Evolutionary conservation across 345 rosid genomes (phyloP).

Genomic region (Lumnitzera racemosa): DNA sequence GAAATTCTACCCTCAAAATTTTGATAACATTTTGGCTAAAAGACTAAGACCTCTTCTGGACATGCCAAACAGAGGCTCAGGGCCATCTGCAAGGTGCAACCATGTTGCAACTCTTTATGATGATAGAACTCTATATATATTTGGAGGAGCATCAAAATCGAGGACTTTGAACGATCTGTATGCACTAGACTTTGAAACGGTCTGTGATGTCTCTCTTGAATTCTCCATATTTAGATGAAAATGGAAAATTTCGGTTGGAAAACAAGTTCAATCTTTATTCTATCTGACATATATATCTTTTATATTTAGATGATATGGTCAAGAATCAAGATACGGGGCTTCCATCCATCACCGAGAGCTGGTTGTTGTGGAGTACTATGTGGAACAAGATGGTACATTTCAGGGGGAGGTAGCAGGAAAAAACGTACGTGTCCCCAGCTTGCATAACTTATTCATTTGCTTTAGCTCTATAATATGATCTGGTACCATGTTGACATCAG

Average conservation of each 20-base stretch:
- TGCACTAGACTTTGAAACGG: slow-evolving; percentile 95
- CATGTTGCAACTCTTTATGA: slow-evolving; percentile 86
- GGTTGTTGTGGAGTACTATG: slow-evolving; percentile 88
- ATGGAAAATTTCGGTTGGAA: background rate
- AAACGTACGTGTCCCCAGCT: slow-evolving; percentile 49
- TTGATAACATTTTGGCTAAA: background rate
- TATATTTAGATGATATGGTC: slow-evolving; percentile 84
- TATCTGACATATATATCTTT: slow-evolving; percentile 7
- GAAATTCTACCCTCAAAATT: slow-evolving; percentile 2
- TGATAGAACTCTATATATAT: slow-evolving; percentile 68
- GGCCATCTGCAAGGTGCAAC: slow-evolving; percentile 80
- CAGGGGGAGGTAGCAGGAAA: slow-evolving; percentile 97
- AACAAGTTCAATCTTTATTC: background rate
- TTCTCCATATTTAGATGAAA: slow-evolving; percentile 1
- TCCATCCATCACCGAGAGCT: slow-evolving; percentile 91
- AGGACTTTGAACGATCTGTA: slow-evolving; percentile 79
- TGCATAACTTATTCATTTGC: slow-evolving; percentile 4
- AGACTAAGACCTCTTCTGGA: background rate
- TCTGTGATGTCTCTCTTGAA: slow-evolving; percentile 12
- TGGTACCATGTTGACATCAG: background rate
- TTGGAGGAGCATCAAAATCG: slow-evolving; percentile 88
- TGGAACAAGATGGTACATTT: slow-evolving; percentile 93
- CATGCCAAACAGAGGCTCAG: slow-evolving; percentile 55
- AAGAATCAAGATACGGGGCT: slow-evolving; percentile 82
- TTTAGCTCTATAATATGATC: background rate